Conservation (phyloP, 164 flowering plant genomes). For the Sedum album region DNA sequence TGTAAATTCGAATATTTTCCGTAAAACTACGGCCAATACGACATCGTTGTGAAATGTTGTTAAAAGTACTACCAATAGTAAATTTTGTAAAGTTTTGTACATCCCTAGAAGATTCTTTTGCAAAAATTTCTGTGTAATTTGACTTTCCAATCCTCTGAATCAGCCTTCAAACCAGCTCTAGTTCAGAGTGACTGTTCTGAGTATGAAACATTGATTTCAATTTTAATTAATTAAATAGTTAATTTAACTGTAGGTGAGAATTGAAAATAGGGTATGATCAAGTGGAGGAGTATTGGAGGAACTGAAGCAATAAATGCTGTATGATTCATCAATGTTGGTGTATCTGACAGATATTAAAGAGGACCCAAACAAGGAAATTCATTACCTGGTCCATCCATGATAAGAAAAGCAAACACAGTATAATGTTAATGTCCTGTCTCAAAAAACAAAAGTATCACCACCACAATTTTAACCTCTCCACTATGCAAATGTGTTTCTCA, state of each 20-base stretch:
- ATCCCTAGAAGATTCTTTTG: conserved; percentile 4
- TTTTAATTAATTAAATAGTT: not conserved
- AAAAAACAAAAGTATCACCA: not conserved
- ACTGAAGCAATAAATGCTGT: not conserved
- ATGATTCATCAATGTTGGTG: conserved; percentile 9
- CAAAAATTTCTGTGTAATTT: not conserved
- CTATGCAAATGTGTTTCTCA: not conserved
- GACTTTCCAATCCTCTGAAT: not conserved
- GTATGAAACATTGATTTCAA: not conserved
- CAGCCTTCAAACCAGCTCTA: conserved; percentile 1
- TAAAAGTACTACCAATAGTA: not conserved
- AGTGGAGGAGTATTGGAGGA: not conserved
- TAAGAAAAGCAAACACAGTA: too few relatives aligned
- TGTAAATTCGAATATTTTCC: not conserved
- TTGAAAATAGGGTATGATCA: not conserved
- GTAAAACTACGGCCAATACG: too few relatives aligned
- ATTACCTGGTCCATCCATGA: too few relatives aligned
- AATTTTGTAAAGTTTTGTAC: not conserved
- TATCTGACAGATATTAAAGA: conserved; percentile 10
- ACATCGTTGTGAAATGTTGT: too few relatives aligned
- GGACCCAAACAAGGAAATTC: conserved; percentile 12
- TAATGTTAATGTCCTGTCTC: not conserved
- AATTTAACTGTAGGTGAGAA: not conserved
- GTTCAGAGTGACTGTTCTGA: not conserved
- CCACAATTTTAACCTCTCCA: too few relatives aligned